Evolutionary conservation across 2,329 filamentous ascomycete species (phyloP).

Genomic region (Didymella exigua): DNA sequence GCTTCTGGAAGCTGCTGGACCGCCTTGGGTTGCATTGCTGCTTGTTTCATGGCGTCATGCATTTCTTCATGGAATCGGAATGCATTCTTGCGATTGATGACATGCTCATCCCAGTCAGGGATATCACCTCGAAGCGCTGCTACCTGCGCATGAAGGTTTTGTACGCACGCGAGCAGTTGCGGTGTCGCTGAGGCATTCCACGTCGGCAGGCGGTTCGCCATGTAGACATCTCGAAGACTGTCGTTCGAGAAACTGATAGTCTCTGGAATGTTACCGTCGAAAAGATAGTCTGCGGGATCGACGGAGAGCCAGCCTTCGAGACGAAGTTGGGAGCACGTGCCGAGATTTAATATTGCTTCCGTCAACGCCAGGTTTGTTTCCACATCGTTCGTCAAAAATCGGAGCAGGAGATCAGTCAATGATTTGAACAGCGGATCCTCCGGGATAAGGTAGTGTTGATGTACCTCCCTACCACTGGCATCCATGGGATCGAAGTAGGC

Average conservation of each 20-base stretch:
- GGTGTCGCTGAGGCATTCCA: slow-evolving; percentile 48
- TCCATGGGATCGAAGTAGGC: slow-evolving; percentile 53
- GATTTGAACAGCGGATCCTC: slow-evolving; percentile 63
- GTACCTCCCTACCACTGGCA: slow-evolving; percentile 64
- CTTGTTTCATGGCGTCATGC: slow-evolving; percentile 46
- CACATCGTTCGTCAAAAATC: slow-evolving; percentile 87
- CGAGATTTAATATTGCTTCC: slow-evolving; percentile 79
- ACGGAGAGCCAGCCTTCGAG: slow-evolving; percentile 91
- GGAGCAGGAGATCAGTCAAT: slow-evolving; percentile 67
- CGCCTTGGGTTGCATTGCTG: slow-evolving; percentile 36
- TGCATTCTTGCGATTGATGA: slow-evolving; percentile 56
- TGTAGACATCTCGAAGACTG: slow-evolving; percentile 39
- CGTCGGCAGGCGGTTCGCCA: slow-evolving; percentile 44
- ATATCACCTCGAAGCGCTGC: slow-evolving; percentile 51
- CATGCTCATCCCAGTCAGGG: slow-evolving; percentile 55
- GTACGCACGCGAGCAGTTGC: slow-evolving; percentile 51
- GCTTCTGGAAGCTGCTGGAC: slow-evolving; percentile 34
- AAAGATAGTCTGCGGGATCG: slow-evolving; percentile 60
- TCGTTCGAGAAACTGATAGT: slow-evolving; percentile 37
- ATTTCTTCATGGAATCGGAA: slow-evolving; percentile 56
- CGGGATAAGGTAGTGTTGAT: slow-evolving; percentile 64
- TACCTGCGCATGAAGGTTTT: slow-evolving; percentile 51
- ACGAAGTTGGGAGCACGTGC: slow-evolving; percentile 81
- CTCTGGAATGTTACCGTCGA: slow-evolving; percentile 33
- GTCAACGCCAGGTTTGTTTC: slow-evolving; percentile 90